Evolutionary conservation across 352 stramenopile species (phyloP).

Genomic region (Globisporangium middletonii): DNA sequence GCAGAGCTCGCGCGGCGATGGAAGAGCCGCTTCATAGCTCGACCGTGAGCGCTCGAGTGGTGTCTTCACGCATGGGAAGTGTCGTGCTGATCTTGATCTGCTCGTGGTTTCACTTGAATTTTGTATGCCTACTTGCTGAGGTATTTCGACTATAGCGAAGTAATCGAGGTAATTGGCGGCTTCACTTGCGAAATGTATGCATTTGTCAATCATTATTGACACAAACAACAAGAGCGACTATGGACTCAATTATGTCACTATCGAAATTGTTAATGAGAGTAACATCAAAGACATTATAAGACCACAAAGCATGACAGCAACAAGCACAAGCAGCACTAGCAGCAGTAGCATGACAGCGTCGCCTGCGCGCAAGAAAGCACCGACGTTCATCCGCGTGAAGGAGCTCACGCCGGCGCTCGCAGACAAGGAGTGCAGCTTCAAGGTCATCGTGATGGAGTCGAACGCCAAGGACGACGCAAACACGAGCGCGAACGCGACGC

Average conservation of each 20-base stretch:
- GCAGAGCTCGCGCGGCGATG: conserved; percentile 23
- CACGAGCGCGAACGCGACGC: conserved; percentile 68
- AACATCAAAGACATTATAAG: too few species aligned
- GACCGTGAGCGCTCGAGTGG: background rate
- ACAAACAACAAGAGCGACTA: too few species aligned
- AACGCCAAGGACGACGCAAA: conserved; percentile 80
- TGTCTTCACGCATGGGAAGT: background rate
- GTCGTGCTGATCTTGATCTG: too few species aligned
- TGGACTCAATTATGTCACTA: too few species aligned
- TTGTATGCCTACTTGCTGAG: too few species aligned
- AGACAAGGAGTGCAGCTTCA: conserved; percentile 64
- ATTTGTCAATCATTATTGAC: too few species aligned
- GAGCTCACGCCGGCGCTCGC: conserved; percentile 54
- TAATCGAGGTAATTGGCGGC: too few species aligned
- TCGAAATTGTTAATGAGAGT: too few species aligned
- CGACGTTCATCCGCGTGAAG: conserved; percentile 53
- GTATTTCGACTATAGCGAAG: background rate
- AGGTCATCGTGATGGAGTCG: conserved; percentile 78
- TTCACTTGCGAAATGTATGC: background rate
- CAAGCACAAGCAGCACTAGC: too few species aligned
- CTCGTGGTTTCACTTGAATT: too few species aligned
- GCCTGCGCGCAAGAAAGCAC: conserved; percentile 41
- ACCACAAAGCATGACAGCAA: too few species aligned
- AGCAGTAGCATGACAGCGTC: background rate
- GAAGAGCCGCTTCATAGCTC: conserved; percentile 53